Base-by-base conservation (phyloP, 805 yeast genomes). In the Sporopachydermia quercuum region DNA sequence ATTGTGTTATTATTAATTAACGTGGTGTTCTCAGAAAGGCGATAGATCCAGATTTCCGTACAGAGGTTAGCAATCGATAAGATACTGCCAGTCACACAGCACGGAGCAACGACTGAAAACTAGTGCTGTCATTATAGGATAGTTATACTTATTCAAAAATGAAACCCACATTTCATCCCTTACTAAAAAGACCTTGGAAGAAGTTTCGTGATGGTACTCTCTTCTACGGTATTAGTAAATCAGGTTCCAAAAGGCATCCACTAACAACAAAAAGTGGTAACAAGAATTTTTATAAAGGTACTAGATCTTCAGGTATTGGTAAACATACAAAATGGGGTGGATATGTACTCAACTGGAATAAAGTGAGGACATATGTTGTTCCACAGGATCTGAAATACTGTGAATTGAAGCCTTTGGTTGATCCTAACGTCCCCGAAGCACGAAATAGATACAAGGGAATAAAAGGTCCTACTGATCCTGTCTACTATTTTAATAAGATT, bases 241-340 rank as follows among this genome's bases (percentile, higher is more conserved):
- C 77, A 5, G 96, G 96, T 41, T 76, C 84, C 47, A 84, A 79
- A 57, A 77, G 96, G 64, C 70, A 71, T 54, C 71, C 94, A 3
- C 64, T 89, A 50, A 80, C 95, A 16, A 79, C 96, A 16, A 91
- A 91, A 53, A 85, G 84, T 56, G 97, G 98, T 52, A 89, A 91
- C 62, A 86, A 87, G 65, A 78, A 82, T 50, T 82, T 69, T 62
- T 91, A 91, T 64, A 91, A 91, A 59, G 99, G 99, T 66, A 91
- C 97, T 16, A 74, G 96, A 43, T 83, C 98, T 3, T 72, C 94
- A 3, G 96, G 96, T 58, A 74, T 85, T 45, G 99, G 99, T 56
- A 68, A 66, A 40, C 74, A 78, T 54, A 80, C 91, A 40, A 65
- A 68, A 27, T 69, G 66, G 44, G 96, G 94, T 40, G 70, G 72